phyloP scores from a whole-genome alignment of 257 asterid species.

The Anisodus acutangulus region DNA sequence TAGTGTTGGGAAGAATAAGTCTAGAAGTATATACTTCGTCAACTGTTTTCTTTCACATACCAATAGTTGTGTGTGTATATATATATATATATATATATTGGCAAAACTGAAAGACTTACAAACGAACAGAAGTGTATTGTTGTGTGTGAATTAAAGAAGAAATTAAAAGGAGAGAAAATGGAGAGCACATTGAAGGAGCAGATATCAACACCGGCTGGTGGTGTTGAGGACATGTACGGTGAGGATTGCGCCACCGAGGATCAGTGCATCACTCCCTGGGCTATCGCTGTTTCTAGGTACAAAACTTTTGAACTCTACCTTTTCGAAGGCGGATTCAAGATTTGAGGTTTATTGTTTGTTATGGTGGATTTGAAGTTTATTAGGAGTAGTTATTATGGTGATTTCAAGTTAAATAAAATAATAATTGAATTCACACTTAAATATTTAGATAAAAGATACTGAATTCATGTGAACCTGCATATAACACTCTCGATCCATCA shows the following conservation, averaged over 20 bases:
- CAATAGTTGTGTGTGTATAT: neutral
- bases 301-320: neutral
- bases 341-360: neutral
- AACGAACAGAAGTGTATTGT: neutral
- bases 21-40: neutral
- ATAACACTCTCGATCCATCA: too few relatives aligned
- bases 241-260: conserved; percentile 92
- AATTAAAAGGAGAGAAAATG: conserved; percentile 36
- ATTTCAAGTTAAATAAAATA: too few relatives aligned
- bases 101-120: neutral
- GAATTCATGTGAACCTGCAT: too few relatives aligned
- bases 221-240: conserved; percentile 87
- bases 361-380: too few relatives aligned
- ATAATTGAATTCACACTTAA: too few relatives aligned
- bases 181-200: conserved; percentile 66
- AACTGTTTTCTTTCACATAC: neutral
- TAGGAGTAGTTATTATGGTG: too few relatives aligned
- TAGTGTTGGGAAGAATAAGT: neutral
- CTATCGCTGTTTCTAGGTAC: conserved; percentile 77
- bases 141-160: neutral
- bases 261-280: conserved; percentile 87
- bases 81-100: neutral
- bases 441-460: too few relatives aligned
- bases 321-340: neutral
- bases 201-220: conserved; percentile 76